Evolutionary conservation across 768 basidiomycete genomes (phyloP), one percentile per base, ranked within the genome.

Genomic region (Lentinus brumalis): DNA sequence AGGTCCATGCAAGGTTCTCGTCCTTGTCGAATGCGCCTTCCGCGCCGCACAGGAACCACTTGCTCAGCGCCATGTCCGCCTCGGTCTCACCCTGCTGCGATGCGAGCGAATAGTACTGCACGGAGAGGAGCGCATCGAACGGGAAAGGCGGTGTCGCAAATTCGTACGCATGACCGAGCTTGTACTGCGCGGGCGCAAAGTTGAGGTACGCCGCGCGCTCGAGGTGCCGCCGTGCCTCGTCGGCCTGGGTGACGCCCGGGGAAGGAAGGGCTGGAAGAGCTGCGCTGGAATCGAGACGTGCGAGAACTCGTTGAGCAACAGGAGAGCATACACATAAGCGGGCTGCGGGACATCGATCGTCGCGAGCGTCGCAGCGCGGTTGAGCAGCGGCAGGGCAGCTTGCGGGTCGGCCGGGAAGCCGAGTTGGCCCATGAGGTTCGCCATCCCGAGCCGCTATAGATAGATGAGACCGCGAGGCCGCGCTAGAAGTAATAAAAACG

Each of bases 1-100:
- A 98, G 0, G 88, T 91, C 64, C 85, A 85, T 2, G 96, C 95
- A 3, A 98, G 81, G 1, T 71, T 76, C 71, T 97, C 94, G 71
- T 96, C 92, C 74, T 94, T 94, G 41, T 92, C 91, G 66, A 97
- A 95, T 14, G 79, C 76, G 8, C 83, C 83, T 39, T 82, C 80
- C 5, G 88, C 86, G 4, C 96, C 96, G 70, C 94, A 96, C 51
- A 98, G 76, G 79, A 97, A 98, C 96, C 96, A 98, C 75, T 97
- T 98, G 73, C 86, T 88, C 55, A 98, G 81, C 2, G 94, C 96
- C 94, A 98, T 96, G 71, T 98, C 94, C 0, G 96, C 96, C 72
- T 98, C 95, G 26, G 83, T 80, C 73, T 97, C 93, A 38, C 92
- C 92, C 60, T 89, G 85, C 74, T 96, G 89, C 58, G 86, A 88